Base-by-base conservation (phyloP, 106 monocot species). In the Dendrobium huoshanense region DNA sequence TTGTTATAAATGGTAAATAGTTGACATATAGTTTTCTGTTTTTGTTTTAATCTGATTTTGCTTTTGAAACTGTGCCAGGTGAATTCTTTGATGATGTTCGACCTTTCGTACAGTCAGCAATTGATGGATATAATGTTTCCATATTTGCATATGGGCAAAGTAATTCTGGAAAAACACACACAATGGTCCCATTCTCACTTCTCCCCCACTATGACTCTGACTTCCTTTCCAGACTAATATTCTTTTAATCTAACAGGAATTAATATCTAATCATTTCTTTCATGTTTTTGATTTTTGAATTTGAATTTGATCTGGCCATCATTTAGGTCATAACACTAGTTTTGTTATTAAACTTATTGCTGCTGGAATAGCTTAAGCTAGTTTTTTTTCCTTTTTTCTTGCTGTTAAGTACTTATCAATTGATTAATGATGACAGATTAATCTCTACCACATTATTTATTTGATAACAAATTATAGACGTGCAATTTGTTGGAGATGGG, bases 121-220 rank as follows among this genome's bases (percentile, higher is more conserved):
- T 99, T 86, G 98, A 99, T 87, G 98, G 98, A 75, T 90, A 85
- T 79, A 99, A 95, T 88, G 85, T 99, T 75, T 93, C 88, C 55
- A 75, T 99, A 80, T 95, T 95, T 93, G 88, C 98, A 55, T 99
- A 88, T 88, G 98, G 98, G 31, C 95, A 90, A 80, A 95, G 84
- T 80, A 87, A 55, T 85, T 92, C 98, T 68, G 95, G 98, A 56
- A 99, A 99, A 78, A 93, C 98, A 82, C 84, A 99, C 78, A 99
- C 93, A 43, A 91, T 99, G 98, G 98, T 98, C 59, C 76, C 44
- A 75, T 18, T 72, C 77, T 27, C 49, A 29, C 49, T 16, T 5
- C 49, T 76, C 76, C 51, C 51, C n/a, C 25, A 49, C 2, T 76
- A 27, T 25, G 7, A 27, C 13, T 20, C n/a, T 74, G n/a, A 20